Conservation (phyloP, 176 grass and related monocot species). For the Hordeum vulgare region DNA sequence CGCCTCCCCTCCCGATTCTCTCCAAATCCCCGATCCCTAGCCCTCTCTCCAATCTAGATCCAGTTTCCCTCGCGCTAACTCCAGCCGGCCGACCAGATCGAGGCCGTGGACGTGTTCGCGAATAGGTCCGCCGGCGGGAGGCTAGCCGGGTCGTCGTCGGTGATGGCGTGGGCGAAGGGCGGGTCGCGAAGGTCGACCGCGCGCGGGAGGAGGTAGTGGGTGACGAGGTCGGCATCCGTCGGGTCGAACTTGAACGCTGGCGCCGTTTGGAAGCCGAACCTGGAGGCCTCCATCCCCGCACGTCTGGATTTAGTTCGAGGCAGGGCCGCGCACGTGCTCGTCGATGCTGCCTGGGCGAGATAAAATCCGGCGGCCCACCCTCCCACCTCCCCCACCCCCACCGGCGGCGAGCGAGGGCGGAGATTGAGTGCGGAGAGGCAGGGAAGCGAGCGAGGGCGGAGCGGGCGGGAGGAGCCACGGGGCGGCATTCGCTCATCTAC, state of each 20-base stretch:
- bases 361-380: slow-evolving; percentile 15
- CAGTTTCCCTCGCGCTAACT: too few species aligned
- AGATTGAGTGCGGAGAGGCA: too few species aligned
- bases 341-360: slow-evolving; percentile 18
- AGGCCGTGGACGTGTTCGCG: not conserved
- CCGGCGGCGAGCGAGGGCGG: not conserved
- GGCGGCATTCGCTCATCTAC: slow-evolving; percentile 94
- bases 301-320: not conserved
- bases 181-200: not conserved
- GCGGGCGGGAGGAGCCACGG: slow-evolving; percentile 35
- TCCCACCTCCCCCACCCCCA: too few species aligned
- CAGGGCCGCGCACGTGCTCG: not conserved
- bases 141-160: not conserved
- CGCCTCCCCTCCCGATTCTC: too few species aligned
- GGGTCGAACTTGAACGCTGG: slow-evolving; percentile 13
- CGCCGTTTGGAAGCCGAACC: not conserved
- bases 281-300: not conserved
- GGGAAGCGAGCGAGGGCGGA: not conserved
- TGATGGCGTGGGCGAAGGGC: not conserved
- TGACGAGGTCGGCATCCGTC: slow-evolving; percentile 5
- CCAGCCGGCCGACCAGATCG: too few species aligned
- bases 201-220: slow-evolving; percentile 19
- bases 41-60: too few species aligned
- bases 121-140: slow-evolving; percentile 18
- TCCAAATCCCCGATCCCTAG: too few species aligned